Percentiles rank a stretch among this genome's conserved stretches.
Conservation (phyloP, 1,284 basidiomycete species). For the Pterulicium gracile region DNA sequence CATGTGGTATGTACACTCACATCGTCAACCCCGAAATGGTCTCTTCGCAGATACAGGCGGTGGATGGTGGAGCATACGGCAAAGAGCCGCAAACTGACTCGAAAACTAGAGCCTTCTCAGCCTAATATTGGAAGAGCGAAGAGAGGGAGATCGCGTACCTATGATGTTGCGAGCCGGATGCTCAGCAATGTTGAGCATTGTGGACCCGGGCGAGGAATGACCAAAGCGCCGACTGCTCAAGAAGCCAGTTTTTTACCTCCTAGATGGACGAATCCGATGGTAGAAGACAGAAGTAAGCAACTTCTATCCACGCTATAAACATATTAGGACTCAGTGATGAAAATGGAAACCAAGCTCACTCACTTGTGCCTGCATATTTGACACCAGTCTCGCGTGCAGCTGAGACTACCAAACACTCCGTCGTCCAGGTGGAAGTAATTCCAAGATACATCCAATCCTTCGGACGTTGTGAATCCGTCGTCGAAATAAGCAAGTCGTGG, state of each 20-base stretch:
- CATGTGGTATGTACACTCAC: slow-evolving; percentile 14
- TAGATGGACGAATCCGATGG: not conserved
- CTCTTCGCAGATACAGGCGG: not conserved
- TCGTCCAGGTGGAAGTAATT: no score
- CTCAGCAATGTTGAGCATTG: not conserved
- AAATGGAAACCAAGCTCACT: no score
- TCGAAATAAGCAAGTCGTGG: no score
- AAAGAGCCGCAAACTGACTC: not conserved
- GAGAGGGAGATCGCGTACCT: not conserved
- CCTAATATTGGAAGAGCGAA: not conserved
- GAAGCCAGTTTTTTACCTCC: not conserved
- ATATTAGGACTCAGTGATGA: no score
- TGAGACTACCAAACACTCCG: no score
- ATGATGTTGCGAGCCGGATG: not conserved
- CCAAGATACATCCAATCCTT: no score
- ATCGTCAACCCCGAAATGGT: not conserved
- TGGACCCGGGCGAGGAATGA: not conserved
- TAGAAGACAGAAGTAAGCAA: no score
- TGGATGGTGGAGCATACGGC: not conserved
- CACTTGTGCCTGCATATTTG: no score
- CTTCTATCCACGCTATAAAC: no score
- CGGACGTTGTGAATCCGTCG: no score
- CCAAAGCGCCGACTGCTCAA: not conserved
- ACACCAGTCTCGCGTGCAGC: no score
- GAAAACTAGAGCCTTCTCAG: not conserved